Evolutionary conservation across 345 rosid species (phyloP), one percentile per base, ranked within the genome.

Genomic region (Fremontodendron californicum): DNA sequence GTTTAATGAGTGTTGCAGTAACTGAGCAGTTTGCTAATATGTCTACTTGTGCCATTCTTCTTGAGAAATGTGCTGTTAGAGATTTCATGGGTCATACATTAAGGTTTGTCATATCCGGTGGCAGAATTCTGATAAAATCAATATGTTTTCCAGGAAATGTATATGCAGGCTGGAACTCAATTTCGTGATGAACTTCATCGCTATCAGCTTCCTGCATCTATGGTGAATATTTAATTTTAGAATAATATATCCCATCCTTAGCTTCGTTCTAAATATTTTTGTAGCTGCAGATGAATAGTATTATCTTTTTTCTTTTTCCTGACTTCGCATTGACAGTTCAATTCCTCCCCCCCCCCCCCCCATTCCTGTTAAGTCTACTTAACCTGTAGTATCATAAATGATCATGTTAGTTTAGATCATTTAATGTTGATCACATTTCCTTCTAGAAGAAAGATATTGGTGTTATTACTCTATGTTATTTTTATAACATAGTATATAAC

Each of bases 131-230:
- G 29, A 52, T 40, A 43, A 15, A 15, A 6, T 54, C 27, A 43
- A 42, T 60, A 73, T 82, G 15, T 73, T 79, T 89, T 79, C 62
- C 93, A 96, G 99, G 99, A 93, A 79, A 96, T 96, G 99, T 94
- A 96, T 71, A 77, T 81, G 18, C 97, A 92, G 77, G 94, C 90
- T 18, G 99, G 99, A 64, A 71, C 89, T 81, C 99, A 96, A 72
- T 94, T 96, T 78, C 97, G 96, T 23, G 99, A 96, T 77, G 99
- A 96, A 86, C 98, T 96, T 86, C 95, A 92, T 62, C 98, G 98
- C 33, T 89, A 96, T 82, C 83, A 91, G 80, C 93, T 96, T 86
- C 95, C 99, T 69, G 83, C 85, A 48, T 87, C 88, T 71, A 89
- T 92, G 99, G 99, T 93, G 84, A 81, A 51, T 77, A 70, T 87